Evolutionary conservation across 257 asterid genomes (phyloP).

Genomic region (Salvia splendens): DNA sequence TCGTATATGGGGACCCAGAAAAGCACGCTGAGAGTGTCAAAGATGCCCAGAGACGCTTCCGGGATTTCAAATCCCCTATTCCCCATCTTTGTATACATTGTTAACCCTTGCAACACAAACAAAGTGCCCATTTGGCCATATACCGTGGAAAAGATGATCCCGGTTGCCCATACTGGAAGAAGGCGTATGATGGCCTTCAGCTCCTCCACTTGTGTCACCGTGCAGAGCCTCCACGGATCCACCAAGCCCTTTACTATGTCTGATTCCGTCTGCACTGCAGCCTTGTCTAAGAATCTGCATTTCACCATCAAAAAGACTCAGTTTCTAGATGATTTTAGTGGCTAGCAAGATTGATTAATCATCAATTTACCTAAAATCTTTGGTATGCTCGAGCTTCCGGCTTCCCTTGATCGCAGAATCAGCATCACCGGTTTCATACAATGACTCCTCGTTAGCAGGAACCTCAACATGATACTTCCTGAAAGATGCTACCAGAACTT

Average conservation of each 20-base stretch:
- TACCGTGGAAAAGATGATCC: constrained; percentile 61
- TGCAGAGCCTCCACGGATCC: constrained; percentile 65
- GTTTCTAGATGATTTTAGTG: background rate
- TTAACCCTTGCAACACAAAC: constrained; percentile 62
- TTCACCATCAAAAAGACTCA: background rate
- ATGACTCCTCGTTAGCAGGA: constrained; percentile 21
- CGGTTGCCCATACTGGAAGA: constrained; percentile 74
- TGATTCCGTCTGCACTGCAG: constrained; percentile 56
- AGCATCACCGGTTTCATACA: constrained; percentile 31
- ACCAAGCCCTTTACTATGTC: constrained; percentile 44
- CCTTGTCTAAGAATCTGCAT: constrained; percentile 69
- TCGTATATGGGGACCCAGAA: constrained; percentile 82
- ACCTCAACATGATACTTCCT: constrained; percentile 27
- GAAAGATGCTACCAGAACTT: constrained; percentile 41
- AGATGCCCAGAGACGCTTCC: constrained; percentile 64
- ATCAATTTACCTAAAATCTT: constrained; percentile 26
- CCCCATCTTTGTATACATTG: constrained; percentile 54
- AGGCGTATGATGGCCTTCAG: constrained; percentile 63
- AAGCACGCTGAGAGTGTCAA: constrained; percentile 65
- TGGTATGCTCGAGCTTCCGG: constrained; percentile 35
- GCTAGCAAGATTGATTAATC: background rate
- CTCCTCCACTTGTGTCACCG: constrained; percentile 79
- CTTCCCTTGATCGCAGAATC: constrained; percentile 34
- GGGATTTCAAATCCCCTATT: constrained; percentile 57
- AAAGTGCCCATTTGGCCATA: constrained; percentile 68